Evolutionary conservation across 192 early-diverging fungal species (phyloP).

Genomic region (Linderina pennispora): DNA sequence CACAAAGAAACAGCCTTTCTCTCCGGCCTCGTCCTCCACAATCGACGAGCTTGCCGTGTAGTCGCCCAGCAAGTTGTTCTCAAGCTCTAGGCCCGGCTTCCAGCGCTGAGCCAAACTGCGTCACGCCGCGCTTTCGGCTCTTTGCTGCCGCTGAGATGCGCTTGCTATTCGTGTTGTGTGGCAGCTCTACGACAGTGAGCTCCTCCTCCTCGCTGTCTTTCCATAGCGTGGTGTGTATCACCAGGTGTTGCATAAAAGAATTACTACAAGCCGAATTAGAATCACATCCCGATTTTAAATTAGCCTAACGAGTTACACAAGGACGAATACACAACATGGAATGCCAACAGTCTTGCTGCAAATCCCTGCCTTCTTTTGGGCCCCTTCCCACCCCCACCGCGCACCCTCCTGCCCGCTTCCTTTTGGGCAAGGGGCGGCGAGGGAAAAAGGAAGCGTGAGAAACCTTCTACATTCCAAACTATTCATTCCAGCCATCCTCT

Average conservation of each 20-base stretch:
- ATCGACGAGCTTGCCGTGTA: slow-evolving; percentile 34
- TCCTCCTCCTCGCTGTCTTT: slow-evolving; percentile 27
- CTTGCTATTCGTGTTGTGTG: slow-evolving; percentile 45
- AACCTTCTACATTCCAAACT: no score
- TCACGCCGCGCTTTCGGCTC: slow-evolving; percentile 41
- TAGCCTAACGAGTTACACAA: slow-evolving; percentile 14
- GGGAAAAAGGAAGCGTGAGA: no score
- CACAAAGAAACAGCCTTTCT: slow-evolving; percentile 68
- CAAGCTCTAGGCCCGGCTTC: slow-evolving; percentile 33
- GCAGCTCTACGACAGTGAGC: slow-evolving; percentile 35
- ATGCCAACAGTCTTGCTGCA: no score
- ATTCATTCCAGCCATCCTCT: no score
- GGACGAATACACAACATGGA: no score
- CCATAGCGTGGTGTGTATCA: slow-evolving; percentile 45
- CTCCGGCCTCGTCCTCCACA: slow-evolving; percentile 43
- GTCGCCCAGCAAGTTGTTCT: slow-evolving; percentile 41
- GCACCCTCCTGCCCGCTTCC: no score
- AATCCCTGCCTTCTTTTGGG: no score
- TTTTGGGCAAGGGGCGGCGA: no score
- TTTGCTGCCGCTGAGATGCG: slow-evolving; percentile 45
- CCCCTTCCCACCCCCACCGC: no score
- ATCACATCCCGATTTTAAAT: slow-evolving; percentile 2
- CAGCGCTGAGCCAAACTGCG: slow-evolving; percentile 21
- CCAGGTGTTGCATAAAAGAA: slow-evolving; percentile 43
- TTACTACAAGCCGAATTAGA: slow-evolving; percentile 7